Evolutionary conservation across 129 eudicot species (phyloP).

Genomic region (Kitagawia praeruptora): DNA sequence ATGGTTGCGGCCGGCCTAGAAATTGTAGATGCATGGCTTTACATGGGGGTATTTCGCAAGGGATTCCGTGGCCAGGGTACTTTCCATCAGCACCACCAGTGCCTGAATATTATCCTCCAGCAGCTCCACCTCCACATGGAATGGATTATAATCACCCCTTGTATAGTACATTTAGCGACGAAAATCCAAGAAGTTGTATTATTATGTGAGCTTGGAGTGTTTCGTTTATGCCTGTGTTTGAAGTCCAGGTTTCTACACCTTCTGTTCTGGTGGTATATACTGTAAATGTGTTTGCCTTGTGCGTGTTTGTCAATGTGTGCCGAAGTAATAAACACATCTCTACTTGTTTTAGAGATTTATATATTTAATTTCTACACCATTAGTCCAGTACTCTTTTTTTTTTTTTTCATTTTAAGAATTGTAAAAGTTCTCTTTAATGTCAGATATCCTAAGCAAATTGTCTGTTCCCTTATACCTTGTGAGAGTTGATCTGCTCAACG

Average conservation of each 20-base stretch:
- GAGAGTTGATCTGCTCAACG: no score
- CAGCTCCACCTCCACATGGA: background rate
- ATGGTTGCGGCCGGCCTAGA: background rate
- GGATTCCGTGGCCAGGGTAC: background rate
- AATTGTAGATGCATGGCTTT: background rate
- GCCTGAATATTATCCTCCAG: background rate
- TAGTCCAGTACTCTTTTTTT: no score
- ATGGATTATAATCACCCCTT: background rate
- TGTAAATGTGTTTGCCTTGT: background rate
- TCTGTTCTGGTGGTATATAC: background rate
- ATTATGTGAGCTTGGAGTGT: background rate
- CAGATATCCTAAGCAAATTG: no score
- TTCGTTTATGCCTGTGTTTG: background rate
- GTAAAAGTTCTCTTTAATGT: no score
- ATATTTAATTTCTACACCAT: no score
- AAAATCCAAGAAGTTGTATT: background rate
- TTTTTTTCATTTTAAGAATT: no score
- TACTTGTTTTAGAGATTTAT: no score
- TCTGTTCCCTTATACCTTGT: no score
- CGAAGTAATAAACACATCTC: no score
- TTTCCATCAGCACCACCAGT: slow-evolving; percentile 2
- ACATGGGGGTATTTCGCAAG: background rate
- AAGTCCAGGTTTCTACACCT: background rate
- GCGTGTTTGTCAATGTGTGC: no score
- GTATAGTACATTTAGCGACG: background rate